phyloP scores from a whole-genome alignment of 208 protist genomes.

The Kentomonas sorsogonicus region DNA sequence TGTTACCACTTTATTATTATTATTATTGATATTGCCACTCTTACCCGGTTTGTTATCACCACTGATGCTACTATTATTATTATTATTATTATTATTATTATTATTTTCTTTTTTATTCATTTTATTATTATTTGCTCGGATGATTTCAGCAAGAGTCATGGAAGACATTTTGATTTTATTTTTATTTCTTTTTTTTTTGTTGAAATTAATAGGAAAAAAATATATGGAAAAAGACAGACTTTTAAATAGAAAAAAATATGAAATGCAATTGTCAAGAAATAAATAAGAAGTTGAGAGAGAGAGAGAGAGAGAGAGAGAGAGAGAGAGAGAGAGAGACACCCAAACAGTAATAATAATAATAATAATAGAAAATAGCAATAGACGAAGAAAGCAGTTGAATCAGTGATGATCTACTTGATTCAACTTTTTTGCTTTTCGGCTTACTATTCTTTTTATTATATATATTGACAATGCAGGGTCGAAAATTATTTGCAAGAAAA shows the following conservation, averaged over 20 bases:
- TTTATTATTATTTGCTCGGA: too few species aligned
- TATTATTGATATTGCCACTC: too few species aligned
- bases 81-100: too few species aligned
- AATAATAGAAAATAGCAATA: background rate
- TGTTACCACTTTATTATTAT: too few species aligned
- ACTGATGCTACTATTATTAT: too few species aligned
- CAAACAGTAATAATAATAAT: background rate
- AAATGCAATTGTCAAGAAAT: conserved; percentile 3
- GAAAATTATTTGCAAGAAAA: conserved; percentile 3
- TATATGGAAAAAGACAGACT: conserved; percentile 5
- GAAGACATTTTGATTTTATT: too few species aligned
- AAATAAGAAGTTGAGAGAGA: background rate
- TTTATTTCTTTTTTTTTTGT: too few species aligned
- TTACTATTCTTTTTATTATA: background rate
- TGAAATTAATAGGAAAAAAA: background rate
- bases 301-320: background rate
- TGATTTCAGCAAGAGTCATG: too few species aligned
- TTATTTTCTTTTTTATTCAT: too few species aligned
- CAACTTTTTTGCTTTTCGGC: background rate
- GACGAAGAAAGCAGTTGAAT: background rate
- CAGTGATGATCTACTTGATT: background rate
- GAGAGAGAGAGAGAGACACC: background rate
- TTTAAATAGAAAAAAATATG: background rate
- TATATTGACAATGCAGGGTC: background rate
- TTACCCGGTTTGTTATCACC: too few species aligned